Percentiles rank a stretch among this genome's conserved stretches.
Evolutionary conservation across 208 protist species (phyloP).

Genomic region (Angomonas ambiguus): DNA sequence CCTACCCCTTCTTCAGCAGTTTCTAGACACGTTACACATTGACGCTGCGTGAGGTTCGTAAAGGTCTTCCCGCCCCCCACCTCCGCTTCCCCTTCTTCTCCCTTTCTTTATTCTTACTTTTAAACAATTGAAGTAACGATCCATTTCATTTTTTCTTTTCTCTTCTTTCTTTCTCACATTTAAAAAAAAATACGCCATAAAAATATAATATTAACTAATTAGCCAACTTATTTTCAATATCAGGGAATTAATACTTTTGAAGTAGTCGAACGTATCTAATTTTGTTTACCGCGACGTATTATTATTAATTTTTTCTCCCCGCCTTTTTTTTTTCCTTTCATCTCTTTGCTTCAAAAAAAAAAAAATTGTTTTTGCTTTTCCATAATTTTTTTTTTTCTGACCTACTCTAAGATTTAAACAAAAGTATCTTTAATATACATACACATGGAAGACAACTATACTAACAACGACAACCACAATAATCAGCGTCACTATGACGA

Average conservation of each 20-base stretch:
- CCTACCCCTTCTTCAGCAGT: conserved; percentile 1
- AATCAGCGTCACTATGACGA: background rate
- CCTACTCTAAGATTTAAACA: background rate
- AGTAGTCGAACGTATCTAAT: background rate
- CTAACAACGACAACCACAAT: background rate
- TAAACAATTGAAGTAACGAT: background rate
- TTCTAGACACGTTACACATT: conserved; percentile 9
- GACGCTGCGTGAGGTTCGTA: background rate
- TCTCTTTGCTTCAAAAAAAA: background rate
- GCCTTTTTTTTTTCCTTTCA: background rate
- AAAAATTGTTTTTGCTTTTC: background rate
- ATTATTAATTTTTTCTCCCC: too few species aligned
- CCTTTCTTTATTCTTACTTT: background rate
- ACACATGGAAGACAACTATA: conserved; percentile 6
- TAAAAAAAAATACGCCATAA: background rate
- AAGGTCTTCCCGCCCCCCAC: background rate
- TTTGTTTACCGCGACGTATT: background rate
- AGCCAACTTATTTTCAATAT: too few species aligned
- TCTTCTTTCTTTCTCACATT: background rate
- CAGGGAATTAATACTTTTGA: too few species aligned
- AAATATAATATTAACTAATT: too few species aligned
- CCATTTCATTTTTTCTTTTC: conserved; percentile 9
- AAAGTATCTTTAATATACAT: background rate
- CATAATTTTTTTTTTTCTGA: background rate
- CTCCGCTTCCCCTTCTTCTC: background rate